Evolutionary conservation across 2,329 filamentous ascomycete genomes (phyloP).

Genomic region (Macrophomina tecta): DNA sequence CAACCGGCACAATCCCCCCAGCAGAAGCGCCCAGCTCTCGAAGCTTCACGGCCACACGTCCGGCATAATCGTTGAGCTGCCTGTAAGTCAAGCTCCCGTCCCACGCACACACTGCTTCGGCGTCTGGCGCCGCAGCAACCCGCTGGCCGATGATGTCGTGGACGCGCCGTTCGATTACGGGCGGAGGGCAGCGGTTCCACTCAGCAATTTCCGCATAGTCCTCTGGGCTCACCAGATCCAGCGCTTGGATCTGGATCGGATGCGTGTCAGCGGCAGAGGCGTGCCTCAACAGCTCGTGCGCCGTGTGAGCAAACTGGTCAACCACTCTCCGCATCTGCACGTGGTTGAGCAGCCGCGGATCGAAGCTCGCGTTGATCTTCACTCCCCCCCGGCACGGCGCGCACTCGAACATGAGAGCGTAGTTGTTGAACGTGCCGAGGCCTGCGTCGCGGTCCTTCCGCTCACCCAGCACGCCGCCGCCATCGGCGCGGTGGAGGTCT

Average conservation of each 20-base stretch:
- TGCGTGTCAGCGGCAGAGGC: not conserved
- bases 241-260: too few species aligned
- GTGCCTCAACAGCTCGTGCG: not conserved
- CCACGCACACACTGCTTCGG: constrained; percentile 22
- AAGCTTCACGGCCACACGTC: constrained; percentile 67
- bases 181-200: not conserved
- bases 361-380: not conserved
- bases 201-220: not conserved
- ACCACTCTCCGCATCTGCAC: not conserved
- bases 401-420: constrained; percentile 21
- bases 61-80: constrained; percentile 68
- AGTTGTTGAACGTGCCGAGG: constrained; percentile 13
- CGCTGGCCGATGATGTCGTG: not conserved
- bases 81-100: constrained; percentile 62
- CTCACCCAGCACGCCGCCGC: constrained; percentile 29
- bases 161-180: constrained; percentile 31
- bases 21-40: constrained; percentile 52
- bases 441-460: not conserved
- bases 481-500: too few species aligned
- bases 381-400: not conserved
- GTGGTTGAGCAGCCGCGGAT: not conserved
- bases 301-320: not conserved
- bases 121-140: constrained; percentile 32
- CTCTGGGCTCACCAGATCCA: not conserved
- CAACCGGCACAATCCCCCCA: constrained; percentile 70